Evolutionary conservation across 2,329 filamentous ascomycete genomes (phyloP).

Genomic region (Aspergillus terreus): DNA sequence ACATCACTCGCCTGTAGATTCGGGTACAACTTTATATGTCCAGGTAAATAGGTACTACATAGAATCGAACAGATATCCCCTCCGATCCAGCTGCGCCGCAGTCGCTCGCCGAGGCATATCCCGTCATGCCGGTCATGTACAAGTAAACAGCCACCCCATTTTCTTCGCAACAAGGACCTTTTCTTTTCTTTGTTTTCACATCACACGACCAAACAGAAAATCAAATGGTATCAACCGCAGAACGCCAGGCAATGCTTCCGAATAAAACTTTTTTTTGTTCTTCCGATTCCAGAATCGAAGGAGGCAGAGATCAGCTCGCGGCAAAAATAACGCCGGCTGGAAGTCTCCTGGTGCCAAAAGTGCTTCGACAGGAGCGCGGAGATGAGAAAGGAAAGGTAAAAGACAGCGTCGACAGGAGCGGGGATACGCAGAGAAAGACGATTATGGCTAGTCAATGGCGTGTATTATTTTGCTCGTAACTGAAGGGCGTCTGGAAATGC

Average conservation of each 20-base stretch:
- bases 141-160: background rate
- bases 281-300: constrained; percentile 12
- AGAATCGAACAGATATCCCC: too few species aligned
- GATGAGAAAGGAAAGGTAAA: constrained; percentile 7
- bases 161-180: background rate
- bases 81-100: background rate
- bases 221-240: constrained; percentile 32
- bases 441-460: constrained; percentile 23
- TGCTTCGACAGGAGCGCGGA: constrained; percentile 1
- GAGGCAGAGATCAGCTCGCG: background rate
- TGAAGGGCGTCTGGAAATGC: constrained; percentile 84
- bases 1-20: background rate
- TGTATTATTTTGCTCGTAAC: constrained; percentile 39
- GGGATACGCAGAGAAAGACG: background rate
- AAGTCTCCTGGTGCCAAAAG: background rate
- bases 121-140: background rate
- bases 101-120: background rate
- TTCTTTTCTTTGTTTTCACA: background rate
- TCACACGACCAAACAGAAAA: constrained; percentile 3
- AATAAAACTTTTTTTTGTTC: constrained; percentile 25
- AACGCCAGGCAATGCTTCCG: constrained; percentile 35
- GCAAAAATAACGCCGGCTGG: constrained; percentile 2
- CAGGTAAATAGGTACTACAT: background rate
- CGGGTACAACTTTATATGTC: background rate
- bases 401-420: constrained; percentile 4